These are phyloP conservation scores for Xylaria sp. DNA, from an alignment of 2,329 filamentous ascomycete genomes.

Conservation along the genomic window DNA sequence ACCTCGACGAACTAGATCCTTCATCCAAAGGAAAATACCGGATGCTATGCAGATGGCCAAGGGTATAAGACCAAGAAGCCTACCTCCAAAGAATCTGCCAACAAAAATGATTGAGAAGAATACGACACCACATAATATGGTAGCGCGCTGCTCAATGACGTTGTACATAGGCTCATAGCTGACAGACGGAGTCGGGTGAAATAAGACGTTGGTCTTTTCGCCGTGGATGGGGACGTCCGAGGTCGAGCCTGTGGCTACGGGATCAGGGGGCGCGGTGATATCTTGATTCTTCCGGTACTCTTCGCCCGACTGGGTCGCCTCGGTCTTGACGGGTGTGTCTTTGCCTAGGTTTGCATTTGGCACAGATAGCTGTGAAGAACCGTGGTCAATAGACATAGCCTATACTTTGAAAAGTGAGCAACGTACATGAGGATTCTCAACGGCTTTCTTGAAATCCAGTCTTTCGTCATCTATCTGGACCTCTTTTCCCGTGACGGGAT, in stretches of 20 bases:
- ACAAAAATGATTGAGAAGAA: constrained; percentile 78
- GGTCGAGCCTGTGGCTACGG: constrained; percentile 81
- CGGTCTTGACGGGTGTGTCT: constrained; percentile 76
- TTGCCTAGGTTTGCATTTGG: constrained; percentile 90
- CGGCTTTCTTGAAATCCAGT: constrained; percentile 72
- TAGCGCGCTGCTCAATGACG: constrained; percentile 78
- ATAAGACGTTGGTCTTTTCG: constrained; percentile 95
- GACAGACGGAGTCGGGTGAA: constrained; percentile 91
- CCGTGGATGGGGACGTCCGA: constrained; percentile 95
- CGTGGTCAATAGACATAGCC: background rate
- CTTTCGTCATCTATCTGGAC: constrained; percentile 87
- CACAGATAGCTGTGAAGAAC: constrained; percentile 71
- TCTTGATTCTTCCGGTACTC: constrained; percentile 90
- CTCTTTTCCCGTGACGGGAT: constrained; percentile 87
- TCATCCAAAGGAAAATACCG: constrained; percentile 88
- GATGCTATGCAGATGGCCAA: constrained; percentile 76
- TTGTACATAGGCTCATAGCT: constrained; percentile 91
- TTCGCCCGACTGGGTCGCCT: constrained; percentile 74
- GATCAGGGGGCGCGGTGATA: constrained; percentile 89
- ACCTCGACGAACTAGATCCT: constrained; percentile 84
- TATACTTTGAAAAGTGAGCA: background rate
- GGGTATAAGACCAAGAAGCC: constrained; percentile 79
- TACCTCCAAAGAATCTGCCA: constrained; percentile 82
- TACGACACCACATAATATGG: constrained; percentile 74
- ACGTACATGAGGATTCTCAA: constrained; percentile 74